Percentiles rank a stretch among this genome's conserved stretches.
phyloP scores from a whole-genome alignment of 306 rosid genomes.

The Gynostemma pentaphyllum region DNA sequence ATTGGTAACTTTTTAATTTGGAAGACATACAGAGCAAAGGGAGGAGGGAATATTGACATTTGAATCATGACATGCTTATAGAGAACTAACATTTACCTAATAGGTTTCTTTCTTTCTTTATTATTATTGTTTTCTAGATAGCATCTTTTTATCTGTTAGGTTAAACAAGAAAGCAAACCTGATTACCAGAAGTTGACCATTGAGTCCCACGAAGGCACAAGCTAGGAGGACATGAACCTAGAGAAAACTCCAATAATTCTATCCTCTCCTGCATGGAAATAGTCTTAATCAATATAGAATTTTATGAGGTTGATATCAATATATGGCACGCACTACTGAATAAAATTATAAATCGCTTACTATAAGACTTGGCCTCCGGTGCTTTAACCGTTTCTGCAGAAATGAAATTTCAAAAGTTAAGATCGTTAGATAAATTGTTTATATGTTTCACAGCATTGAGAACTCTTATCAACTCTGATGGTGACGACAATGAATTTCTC shows the following conservation, averaged over 20 bases:
- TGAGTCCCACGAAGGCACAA: slow-evolving; percentile 79
- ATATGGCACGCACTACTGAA: slow-evolving; percentile 1
- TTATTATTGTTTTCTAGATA: no score
- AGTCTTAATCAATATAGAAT: slow-evolving; percentile 10
- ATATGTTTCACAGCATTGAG: not conserved
- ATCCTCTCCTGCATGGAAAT: slow-evolving; percentile 55
- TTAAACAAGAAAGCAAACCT: slow-evolving; percentile 40
- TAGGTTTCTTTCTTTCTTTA: no score
- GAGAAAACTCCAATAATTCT: slow-evolving; percentile 68
- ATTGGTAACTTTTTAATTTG: no score
- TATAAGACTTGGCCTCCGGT: slow-evolving; percentile 54
- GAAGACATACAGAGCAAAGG: no score
- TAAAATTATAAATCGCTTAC: slow-evolving; percentile 29
- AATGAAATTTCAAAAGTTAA: slow-evolving; percentile 6
- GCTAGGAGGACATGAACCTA: slow-evolving; percentile 81
- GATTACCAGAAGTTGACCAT: slow-evolving; percentile 70
- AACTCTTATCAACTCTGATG: not conserved
- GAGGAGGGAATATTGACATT: no score
- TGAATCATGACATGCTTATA: no score
- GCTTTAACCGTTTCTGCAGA: slow-evolving; percentile 63
- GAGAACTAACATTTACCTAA: no score
- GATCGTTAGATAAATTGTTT: not conserved
- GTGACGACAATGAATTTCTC: not conserved
- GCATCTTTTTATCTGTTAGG: no score
- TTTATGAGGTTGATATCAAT: slow-evolving; percentile 12